These are phyloP conservation scores for Senecio squalidus DNA, from an alignment of 140 eudicot species.

Conservation along the genomic window DNA sequence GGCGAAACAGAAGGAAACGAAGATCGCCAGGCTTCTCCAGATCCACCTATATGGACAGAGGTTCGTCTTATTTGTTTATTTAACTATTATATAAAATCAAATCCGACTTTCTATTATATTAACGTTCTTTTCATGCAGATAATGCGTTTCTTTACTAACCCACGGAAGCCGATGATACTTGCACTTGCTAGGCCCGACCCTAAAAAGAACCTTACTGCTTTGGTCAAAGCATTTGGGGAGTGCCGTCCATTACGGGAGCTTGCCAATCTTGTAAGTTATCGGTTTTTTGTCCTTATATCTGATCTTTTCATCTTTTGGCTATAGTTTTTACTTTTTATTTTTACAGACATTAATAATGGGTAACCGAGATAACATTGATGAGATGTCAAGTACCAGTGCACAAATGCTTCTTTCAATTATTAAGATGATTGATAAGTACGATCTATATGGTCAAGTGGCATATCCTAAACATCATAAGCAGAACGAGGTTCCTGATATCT, in stretches of 20 bases:
- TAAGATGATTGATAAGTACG: constrained; percentile 86
- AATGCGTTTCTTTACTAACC: constrained; percentile 98
- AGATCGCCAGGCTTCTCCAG: constrained; percentile 76
- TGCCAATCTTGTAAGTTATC: constrained; percentile 82
- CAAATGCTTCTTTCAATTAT: constrained; percentile 90
- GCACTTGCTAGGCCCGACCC: constrained; percentile 99
- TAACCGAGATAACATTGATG: constrained; percentile 91
- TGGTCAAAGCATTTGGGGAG: constrained; percentile 99
- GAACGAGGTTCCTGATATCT: constrained; percentile 85
- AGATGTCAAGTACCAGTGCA: constrained; percentile 87
- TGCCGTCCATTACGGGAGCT: constrained; percentile 98
- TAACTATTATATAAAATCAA: too few species aligned
- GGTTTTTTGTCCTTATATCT: not conserved
- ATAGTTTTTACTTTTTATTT: constrained; percentile 17
- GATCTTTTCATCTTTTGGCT: constrained; percentile 5
- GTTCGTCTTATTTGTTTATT: constrained; percentile 24
- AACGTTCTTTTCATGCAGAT: constrained; percentile 48
- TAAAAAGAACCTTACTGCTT: constrained; percentile 85
- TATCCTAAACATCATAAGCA: constrained; percentile 98
- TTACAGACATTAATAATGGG: constrained; percentile 98
- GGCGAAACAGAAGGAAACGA: constrained; percentile 78
- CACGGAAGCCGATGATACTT: constrained; percentile 97
- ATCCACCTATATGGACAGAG: constrained; percentile 99
- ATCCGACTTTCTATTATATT: not conserved
- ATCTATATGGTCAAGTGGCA: constrained; percentile 99